Base-by-base conservation (phyloP, 371 early-diverging fungal species). In the Rhizopus delemar region DNA sequence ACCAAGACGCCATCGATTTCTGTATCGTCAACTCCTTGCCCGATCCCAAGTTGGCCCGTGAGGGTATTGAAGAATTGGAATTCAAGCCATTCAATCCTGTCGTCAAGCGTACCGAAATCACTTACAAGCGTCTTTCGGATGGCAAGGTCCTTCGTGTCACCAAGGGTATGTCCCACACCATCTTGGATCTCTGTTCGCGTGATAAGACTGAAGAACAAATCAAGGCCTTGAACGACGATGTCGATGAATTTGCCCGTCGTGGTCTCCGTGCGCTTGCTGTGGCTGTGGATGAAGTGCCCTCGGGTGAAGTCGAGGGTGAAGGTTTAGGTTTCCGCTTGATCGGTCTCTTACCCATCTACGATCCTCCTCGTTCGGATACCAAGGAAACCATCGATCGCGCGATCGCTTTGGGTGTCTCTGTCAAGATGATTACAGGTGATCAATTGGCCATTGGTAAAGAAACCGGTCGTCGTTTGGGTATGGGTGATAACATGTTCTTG, bases 391-490 rank as follows among this genome's bases (percentile, higher is more conserved):
- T 95, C 62, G 85, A 87, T 57, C 89, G 90, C 59, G 92, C 94
- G 63, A 86, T 90, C 65, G 83, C 77, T 32, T 89, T 94, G 46
- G 96, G 96, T 64, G 90, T 97, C 60, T 78, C 90, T 65, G 94
- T 96, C 60, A 89, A 94, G 81, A 96, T 97, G 95, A 93, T 96
- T 69, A 96, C 96, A 32, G 98, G 96, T 72, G 95, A 94, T 73
- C 95, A 94, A 71, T 82, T 93, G 48, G 93, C 94, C 57, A 93
- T 97, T 76, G 95, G 93, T 56, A 89, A 88, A 74, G 88, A 94
- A 69, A 88, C 93, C 39, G 93, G 93, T 59, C 84, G 85, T 66
- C 83, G 87, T 68, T 81, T 88, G 29, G 84, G 84, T 66, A 86
- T 89, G 89, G 88, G 88, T 71, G 84, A 82, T 65, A 82, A 83